Base-by-base conservation (phyloP, 768 basidiomycete genomes). In the Clavulina sp. region DNA sequence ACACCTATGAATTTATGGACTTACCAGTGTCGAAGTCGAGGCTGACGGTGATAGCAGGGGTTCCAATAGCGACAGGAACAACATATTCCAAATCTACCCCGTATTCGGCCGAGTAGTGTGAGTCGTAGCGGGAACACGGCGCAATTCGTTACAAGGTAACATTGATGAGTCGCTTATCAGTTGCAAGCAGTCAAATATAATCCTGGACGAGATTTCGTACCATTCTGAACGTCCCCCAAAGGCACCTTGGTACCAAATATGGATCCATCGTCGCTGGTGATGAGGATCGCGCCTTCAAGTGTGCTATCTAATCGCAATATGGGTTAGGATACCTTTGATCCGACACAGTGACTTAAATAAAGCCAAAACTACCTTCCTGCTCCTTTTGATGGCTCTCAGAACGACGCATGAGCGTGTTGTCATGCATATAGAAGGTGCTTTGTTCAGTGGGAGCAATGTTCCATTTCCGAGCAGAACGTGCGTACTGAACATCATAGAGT, bases 161-260 rank as follows among this genome's bases (percentile, higher is more conserved):
- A n/a, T n/a, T n/a, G n/a, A n/a, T n/a, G n/a, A n/a, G n/a, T n/a
- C n/a, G n/a, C n/a, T n/a, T n/a, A n/a, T n/a, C n/a, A n/a, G n/a
- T n/a, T 9, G 43, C 13, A 46, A 26, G 26, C 43, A 26, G 13
- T 9, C 16, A 1, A 9, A 46, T 13, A 46, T 46, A 46, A n/a
- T n/a, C n/a, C n/a, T n/a, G n/a, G n/a, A n/a, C 19, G 9, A 38
- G 34, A 19, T 26, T 24, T 9, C 24, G 0, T 13, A 46, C 43
- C 43, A 30, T 52, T 51, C 40, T 51, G 50, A 4, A 51, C 50
- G 23, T 51, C 50, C 2, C 43, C 50, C 9, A 38, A 33, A 4
- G 50, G 26, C 4, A 51, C 62, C 46, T 63, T 56, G n/a, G 58
- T 57, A 3, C 51, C 55, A n/a, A n/a, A n/a, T n/a, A n/a, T n/a